These are phyloP conservation scores for Botrytis hyacinthi DNA, from an alignment of 2,329 filamentous ascomycete genomes.

Conservation along the genomic window DNA sequence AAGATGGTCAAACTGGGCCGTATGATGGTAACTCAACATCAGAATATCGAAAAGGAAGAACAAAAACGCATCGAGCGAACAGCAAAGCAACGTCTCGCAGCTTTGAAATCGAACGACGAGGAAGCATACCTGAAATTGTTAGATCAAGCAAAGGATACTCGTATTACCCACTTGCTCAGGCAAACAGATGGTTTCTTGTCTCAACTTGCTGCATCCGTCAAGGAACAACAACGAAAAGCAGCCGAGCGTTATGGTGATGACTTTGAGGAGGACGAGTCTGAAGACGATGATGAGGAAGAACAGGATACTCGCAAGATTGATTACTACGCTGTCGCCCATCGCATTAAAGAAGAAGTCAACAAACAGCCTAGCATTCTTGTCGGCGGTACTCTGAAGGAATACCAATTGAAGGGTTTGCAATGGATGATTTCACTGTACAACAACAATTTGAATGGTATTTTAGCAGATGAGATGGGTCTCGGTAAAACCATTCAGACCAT, in stretches of 20 bases:
- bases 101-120: conserved; percentile 97
- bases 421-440: conserved; percentile 99
- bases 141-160: conserved; percentile 97
- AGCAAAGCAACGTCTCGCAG: conserved; percentile 98
- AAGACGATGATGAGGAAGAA: conserved; percentile 68
- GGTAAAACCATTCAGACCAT: conserved; percentile 99
- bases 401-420: conserved; percentile 96
- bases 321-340: conserved; percentile 97
- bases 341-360: conserved; percentile 87
- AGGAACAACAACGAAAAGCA: conserved; percentile 84
- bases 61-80: conserved; percentile 97
- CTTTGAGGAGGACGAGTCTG: conserved; percentile 53
- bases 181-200: conserved; percentile 98
- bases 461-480: conserved; percentile 99
- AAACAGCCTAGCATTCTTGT: conserved; percentile 82
- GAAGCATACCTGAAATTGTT: conserved; percentile 97
- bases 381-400: conserved; percentile 91
- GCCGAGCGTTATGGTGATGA: conserved; percentile 71
- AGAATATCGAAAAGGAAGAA: conserved; percentile 98
- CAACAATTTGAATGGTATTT: conserved; percentile 98
- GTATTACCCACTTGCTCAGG: conserved; percentile 94
- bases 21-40: conserved; percentile 85
- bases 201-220: conserved; percentile 91
- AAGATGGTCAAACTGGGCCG: conserved; percentile 85
- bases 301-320: conserved; percentile 81